A percentile compares a stretch with the other conserved stretches of the same genome.
These are phyloP conservation scores for Xylariales sp. DNA, from an alignment of 2,329 filamentous ascomycete species.

Conservation along the genomic window DNA sequence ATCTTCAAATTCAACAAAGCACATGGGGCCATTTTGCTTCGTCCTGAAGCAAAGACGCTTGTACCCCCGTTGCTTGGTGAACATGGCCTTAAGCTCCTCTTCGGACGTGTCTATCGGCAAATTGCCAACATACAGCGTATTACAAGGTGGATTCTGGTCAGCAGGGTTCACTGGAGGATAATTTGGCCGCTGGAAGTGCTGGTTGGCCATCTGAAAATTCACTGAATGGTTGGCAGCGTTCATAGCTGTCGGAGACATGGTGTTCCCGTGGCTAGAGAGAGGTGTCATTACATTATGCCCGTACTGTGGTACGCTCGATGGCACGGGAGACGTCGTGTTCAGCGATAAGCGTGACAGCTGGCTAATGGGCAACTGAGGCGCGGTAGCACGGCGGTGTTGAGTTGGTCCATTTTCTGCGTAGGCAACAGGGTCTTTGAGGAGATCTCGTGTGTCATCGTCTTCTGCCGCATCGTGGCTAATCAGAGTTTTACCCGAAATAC, in stretches of 20 bases:
- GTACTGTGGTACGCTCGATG: conserved; percentile 50
- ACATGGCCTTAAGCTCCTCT: conserved; percentile 90
- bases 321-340: conserved; percentile 56
- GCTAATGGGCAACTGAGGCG: conserved; percentile 64
- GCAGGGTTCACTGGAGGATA: conserved; percentile 89
- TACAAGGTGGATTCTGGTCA: conserved; percentile 95
- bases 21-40: conserved; percentile 96
- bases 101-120: conserved; percentile 88
- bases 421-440: conserved; percentile 68
- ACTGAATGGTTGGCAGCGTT: conserved; percentile 37
- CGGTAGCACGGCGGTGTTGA: conserved; percentile 63
- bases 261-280: conserved; percentile 34
- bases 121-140: conserved; percentile 97
- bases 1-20: conserved; percentile 97
- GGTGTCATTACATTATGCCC: conserved; percentile 29
- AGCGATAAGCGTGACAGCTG: conserved; percentile 69
- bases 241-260: conserved; percentile 56
- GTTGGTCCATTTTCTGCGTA: conserved; percentile 67
- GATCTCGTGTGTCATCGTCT: conserved; percentile 66
- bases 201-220: conserved; percentile 50
- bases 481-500: conserved; percentile 64
- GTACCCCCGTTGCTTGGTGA: conserved; percentile 90
- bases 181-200: conserved; percentile 59
- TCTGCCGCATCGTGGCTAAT: conserved; percentile 66
- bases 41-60: conserved; percentile 93